These are phyloP conservation scores for Boletellus dicymbophilus DNA, from an alignment of 1,284 basidiomycete species.

Conservation along the genomic window DNA sequence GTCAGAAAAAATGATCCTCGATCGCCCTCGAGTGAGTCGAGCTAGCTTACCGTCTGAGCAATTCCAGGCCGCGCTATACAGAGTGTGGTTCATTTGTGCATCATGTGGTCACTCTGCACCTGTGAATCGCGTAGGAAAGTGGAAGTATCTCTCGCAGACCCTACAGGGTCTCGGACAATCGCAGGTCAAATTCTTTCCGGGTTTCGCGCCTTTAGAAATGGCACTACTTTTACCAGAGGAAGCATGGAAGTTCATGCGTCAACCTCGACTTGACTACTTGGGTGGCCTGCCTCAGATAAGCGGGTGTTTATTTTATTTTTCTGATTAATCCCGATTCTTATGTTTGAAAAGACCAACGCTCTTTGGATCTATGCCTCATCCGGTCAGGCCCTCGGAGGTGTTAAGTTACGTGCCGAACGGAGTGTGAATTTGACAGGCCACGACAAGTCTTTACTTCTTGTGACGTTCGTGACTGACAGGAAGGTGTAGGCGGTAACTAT, in stretches of 20 bases:
- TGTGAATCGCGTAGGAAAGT: slow-evolving; percentile 10
- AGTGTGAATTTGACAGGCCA: no score
- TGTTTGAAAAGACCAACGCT: no score
- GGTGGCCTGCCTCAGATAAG: no score
- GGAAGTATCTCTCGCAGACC: slow-evolving; percentile 7
- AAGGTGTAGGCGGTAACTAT: no score
- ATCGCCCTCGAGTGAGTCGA: slow-evolving; percentile 24
- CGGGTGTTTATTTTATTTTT: no score
- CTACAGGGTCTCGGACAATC: slow-evolving; percentile 2
- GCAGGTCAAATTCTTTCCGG: slow-evolving; percentile 13
- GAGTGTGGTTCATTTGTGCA: slow-evolving; percentile 30
- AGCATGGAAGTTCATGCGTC: slow-evolving; percentile 13
- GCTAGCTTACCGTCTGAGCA: slow-evolving; percentile 28
- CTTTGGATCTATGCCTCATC: no score
- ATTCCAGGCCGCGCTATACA: slow-evolving; percentile 37
- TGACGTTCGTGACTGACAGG: no score
- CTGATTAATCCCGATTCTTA: no score
- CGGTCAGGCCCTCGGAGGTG: no score
- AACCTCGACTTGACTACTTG: slow-evolving; percentile 12
- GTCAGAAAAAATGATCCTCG: slow-evolving; percentile 35
- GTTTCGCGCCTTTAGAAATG: slow-evolving; percentile 2
- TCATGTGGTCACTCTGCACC: slow-evolving; percentile 21
- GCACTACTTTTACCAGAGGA: slow-evolving; percentile 5
- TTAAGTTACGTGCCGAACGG: no score
- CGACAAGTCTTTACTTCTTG: no score